Evolutionary conservation across 108 stramenopile species (phyloP).

Genomic region (Nitzschia sp.): DNA sequence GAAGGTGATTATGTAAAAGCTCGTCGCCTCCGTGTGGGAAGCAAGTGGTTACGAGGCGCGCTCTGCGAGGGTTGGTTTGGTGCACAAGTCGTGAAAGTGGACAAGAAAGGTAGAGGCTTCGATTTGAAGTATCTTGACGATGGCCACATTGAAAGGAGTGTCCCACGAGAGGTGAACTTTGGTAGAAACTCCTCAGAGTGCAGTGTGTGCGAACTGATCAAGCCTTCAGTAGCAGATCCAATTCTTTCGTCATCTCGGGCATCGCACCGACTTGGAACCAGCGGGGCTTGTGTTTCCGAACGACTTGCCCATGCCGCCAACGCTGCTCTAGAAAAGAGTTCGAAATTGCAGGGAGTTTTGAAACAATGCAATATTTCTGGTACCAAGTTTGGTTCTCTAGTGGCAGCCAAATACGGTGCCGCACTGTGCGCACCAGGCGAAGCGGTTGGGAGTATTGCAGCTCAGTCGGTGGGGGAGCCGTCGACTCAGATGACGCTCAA

Average conservation of each 20-base stretch:
- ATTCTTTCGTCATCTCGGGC: conserved; percentile 58
- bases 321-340: conserved; percentile 46
- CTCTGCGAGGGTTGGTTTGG: conserved; percentile 86
- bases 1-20: conserved; percentile 69
- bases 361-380: conserved; percentile 53
- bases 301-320: conserved; percentile 65
- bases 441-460: conserved; percentile 98
- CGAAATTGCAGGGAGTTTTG: conserved; percentile 57
- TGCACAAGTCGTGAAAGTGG: conserved; percentile 65
- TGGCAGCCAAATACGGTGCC: conserved; percentile 91
- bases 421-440: conserved; percentile 97
- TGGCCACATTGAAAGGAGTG: conserved; percentile 48
- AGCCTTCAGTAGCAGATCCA: conserved; percentile 74
- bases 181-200: conserved; percentile 51
- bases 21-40: conserved; percentile 63
- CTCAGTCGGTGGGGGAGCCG: conserved; percentile 97
- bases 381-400: conserved; percentile 59
- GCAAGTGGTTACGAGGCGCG: conserved; percentile 71
- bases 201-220: conserved; percentile 63
- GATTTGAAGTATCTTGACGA: conserved; percentile 75
- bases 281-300: conserved; percentile 87
- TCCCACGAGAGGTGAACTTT: conserved; percentile 68
- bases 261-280: conserved; percentile 71
- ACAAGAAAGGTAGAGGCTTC: conserved; percentile 37
- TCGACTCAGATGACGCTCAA: conserved; percentile 99